Conservation (phyloP, 192 early-diverging fungal genomes). For the Polychytrium aggregatum region DNA sequence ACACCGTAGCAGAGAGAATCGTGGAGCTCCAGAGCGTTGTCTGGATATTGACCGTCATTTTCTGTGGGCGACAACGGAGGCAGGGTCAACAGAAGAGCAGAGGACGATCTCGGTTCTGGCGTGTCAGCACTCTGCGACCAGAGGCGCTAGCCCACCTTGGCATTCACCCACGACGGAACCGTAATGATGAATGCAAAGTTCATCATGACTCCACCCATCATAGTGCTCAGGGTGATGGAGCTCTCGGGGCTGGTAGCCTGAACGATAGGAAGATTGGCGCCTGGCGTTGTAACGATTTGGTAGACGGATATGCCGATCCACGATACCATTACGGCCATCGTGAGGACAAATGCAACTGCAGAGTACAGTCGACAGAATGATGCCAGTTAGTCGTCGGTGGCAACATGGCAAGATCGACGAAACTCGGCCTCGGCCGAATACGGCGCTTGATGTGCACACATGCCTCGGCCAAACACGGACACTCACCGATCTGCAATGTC, state of each 20-base stretch:
- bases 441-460: background rate
- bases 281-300: conserved; percentile 18
- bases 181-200: conserved; percentile 41
- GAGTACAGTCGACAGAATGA: conserved; percentile 4
- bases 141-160: conserved; percentile 22
- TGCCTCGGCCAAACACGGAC: background rate
- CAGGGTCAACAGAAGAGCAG: background rate
- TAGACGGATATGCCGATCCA: conserved; percentile 28
- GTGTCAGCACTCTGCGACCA: background rate
- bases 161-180: conserved; percentile 44
- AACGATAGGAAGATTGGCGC: conserved; percentile 13
- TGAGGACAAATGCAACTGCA: conserved; percentile 29
- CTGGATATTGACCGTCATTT: conserved; percentile 36
- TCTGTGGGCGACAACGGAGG: conserved; percentile 5
- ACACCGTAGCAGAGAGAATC: conserved; percentile 18
- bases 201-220: conserved; percentile 39
- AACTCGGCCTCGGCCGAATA: background rate
- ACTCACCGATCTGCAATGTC: conserved; percentile 29
- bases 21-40: conserved; percentile 31
- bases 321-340: conserved; percentile 22
- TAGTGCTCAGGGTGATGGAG: no score
- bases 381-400: no score
- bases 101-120: background rate
- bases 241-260: no score
- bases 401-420: background rate